phyloP scores from a whole-genome alignment of 495 filamentous ascomycete genomes.

The Aspergillus mulundensis region DNA sequence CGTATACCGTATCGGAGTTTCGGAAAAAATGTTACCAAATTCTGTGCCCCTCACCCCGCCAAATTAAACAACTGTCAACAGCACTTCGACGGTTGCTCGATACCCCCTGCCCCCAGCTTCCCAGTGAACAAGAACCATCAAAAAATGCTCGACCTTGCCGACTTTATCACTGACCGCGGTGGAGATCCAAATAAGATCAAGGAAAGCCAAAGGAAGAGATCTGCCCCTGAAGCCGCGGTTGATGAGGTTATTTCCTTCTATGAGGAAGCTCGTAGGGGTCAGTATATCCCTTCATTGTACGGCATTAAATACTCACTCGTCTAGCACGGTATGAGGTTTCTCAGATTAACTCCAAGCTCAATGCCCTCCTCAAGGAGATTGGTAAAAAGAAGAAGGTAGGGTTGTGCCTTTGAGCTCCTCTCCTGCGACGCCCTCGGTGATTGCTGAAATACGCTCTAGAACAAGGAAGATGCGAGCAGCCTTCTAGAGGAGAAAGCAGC shows the following conservation, averaged over 20 bases:
- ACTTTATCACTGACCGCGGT: constrained; percentile 81
- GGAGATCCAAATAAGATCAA: constrained; percentile 85
- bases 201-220: constrained; percentile 78
- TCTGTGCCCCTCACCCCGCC: constrained; percentile 4
- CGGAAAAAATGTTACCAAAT: background rate
- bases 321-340: constrained; percentile 74
- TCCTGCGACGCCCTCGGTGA: too few species aligned
- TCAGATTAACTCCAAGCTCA: constrained; percentile 77
- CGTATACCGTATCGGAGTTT: too few species aligned
- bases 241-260: constrained; percentile 87
- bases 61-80: background rate
- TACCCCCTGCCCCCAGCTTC: background rate
- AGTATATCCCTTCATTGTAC: constrained; percentile 12
- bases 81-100: background rate
- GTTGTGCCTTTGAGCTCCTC: background rate
- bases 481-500: constrained; percentile 69
- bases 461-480: constrained; percentile 77
- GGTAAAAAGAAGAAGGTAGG: constrained; percentile 84
- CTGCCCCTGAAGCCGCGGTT: constrained; percentile 74
- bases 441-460: constrained; percentile 41
- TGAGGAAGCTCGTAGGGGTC: constrained; percentile 82
- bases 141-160: constrained; percentile 72
- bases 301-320: background rate
- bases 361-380: constrained; percentile 83
- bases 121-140: background rate